These are phyloP conservation scores for Apiospora hydei DNA, from an alignment of 2,329 filamentous ascomycete species.

Conservation along the genomic window DNA sequence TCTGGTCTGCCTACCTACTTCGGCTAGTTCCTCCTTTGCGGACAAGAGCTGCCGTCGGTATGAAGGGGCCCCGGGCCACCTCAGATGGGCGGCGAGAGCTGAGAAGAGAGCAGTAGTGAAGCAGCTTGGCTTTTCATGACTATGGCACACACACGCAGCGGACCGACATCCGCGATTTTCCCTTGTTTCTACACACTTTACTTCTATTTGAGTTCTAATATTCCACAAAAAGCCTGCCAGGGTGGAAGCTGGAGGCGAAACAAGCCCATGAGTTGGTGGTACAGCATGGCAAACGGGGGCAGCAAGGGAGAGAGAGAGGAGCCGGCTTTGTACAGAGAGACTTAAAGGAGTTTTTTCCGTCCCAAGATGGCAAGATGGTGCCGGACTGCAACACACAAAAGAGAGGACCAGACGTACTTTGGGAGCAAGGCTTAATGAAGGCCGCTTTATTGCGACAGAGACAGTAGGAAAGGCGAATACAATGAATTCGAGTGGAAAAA, in stretches of 20 bases:
- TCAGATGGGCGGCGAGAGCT: background rate
- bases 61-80: background rate
- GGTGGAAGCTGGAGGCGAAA: background rate
- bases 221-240: constrained; percentile 20
- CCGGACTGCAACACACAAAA: constrained; percentile 9
- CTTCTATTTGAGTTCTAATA: constrained; percentile 25
- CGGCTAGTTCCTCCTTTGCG: background rate
- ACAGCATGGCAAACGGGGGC: constrained; percentile 2
- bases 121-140: constrained; percentile 19
- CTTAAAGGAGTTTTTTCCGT: background rate
- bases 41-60: background rate
- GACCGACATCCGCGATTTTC: constrained; percentile 22
- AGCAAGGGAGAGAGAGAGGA: background rate
- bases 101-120: constrained; percentile 2
- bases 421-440: constrained; percentile 23
- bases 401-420: constrained; percentile 15
- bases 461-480: constrained; percentile 19
- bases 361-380: background rate
- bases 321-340: constrained; percentile 2
- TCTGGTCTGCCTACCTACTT: background rate
- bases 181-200: constrained; percentile 23
- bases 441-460: constrained; percentile 22
- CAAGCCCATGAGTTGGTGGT: background rate
- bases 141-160: constrained; percentile 23
- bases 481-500: constrained; percentile 17